Evolutionary conservation across 2,329 filamentous ascomycete species (phyloP), one percentile per base, ranked within the genome.

Genomic region (Talaromyces sp.): DNA sequence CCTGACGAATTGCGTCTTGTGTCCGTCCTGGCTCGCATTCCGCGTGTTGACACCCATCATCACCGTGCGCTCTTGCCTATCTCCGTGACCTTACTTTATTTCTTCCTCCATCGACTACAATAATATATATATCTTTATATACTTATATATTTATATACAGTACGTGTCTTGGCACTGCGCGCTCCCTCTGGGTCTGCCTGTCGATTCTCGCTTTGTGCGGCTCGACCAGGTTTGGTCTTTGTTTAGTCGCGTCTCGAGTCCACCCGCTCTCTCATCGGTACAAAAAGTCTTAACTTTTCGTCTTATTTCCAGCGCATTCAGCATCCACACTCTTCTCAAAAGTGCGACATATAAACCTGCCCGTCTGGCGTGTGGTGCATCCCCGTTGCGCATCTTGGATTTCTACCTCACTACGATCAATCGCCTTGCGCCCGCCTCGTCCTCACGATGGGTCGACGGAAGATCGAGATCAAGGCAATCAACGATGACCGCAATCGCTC

Each of bases 401-500:
- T 56, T 23, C 40, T 31, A 52, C 28, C 44, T 56, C 56, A 30
- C 42, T n/a, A 30, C 36, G 33, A 56, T 27, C 54, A 18, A 47
- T 23, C 18, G 44, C 44, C 44, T 47, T 47, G 50, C 30, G 50
- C 18, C 50, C 31, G 16, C 50, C 50, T 53, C 28, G 34, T 44
- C 57, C 57, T 66, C 72, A 79, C 65, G 59, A 99, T 99, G 95
- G 95, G 95, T 77, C 89, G 95, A 78, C 88, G 95, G 85, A 99
- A 99, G 87, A 99, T 99, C 76, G 95, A 98, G 83, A 98, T 99
- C 84, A 97, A 97, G 81, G 92, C 94, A 70, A 98, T 98, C 84
- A 97, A 96, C 80, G 93, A 97, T 87, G 93, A 97, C 79, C 88
- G 93, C 72, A 97, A 97, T 76, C 92, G 93, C 76, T 96, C 93